Evolutionary conservation across 805 yeast genomes (phyloP).

Genomic region (Ogataea philodendri): DNA sequence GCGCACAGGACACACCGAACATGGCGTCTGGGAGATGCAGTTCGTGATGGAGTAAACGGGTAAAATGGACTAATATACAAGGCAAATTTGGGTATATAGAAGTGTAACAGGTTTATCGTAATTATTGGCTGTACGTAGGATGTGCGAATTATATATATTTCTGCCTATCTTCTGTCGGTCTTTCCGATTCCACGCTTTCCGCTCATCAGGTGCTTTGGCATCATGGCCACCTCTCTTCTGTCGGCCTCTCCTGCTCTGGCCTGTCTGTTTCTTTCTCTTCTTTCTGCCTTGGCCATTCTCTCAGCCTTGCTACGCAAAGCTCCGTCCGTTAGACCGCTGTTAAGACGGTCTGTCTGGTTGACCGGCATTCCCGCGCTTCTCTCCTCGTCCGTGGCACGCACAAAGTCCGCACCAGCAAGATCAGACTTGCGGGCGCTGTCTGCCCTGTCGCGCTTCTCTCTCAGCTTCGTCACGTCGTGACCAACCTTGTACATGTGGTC

Average conservation of each 20-base stretch:
- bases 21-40: constrained; percentile 37
- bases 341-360: constrained; percentile 73
- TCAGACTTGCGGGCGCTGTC: constrained; percentile 31
- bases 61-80: no score
- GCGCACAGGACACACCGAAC: constrained; percentile 11
- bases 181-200: constrained; percentile 98
- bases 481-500: constrained; percentile 87
- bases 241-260: constrained; percentile 97
- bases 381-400: constrained; percentile 42
- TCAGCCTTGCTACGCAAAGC: constrained; percentile 80
- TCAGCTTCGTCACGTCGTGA: constrained; percentile 72
- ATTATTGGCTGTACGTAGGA: constrained; percentile 1
- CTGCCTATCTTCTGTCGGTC: constrained; percentile 74
- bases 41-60: constrained; percentile 34
- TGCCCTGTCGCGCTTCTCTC: constrained; percentile 35
- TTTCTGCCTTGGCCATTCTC: constrained; percentile 81
- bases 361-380: constrained; percentile 38
- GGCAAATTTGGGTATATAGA: no score
- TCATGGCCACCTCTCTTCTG: constrained; percentile 77
- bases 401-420: constrained; percentile 75
- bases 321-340: constrained; percentile 84
- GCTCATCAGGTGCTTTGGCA: constrained; percentile 91
- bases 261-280: constrained; percentile 88
- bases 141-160: neutral
- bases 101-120: neutral